phyloP scores from a whole-genome alignment of 2,329 filamentous ascomycete species.

The Botrytis hyacinthi region DNA sequence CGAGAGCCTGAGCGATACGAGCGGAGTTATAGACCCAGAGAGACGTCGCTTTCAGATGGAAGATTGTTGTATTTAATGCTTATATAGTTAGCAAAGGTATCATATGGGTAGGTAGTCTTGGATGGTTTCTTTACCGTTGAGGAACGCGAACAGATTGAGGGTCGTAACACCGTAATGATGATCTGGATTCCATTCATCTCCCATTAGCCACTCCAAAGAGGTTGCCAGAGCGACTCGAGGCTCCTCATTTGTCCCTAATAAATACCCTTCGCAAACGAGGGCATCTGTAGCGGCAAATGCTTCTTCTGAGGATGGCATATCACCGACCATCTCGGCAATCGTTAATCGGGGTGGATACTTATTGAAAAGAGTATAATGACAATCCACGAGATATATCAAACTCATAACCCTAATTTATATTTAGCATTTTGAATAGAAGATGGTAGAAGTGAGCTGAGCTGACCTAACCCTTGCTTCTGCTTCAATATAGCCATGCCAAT shows the following conservation, averaged over 20 bases:
- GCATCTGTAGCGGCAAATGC: constrained; percentile 8
- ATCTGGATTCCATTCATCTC: neutral
- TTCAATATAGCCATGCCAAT: constrained; percentile 1
- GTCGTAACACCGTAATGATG: constrained; percentile 3
- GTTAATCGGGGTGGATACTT: neutral
- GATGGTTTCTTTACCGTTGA: neutral
- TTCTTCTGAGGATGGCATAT: constrained; percentile 14
- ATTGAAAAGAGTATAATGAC: neutral
- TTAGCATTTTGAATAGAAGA: neutral
- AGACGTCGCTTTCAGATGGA: neutral
- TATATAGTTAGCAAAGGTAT: neutral
- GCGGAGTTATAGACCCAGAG: neutral
- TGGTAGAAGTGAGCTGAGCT: neutral
- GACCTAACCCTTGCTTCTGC: constrained; percentile 10
- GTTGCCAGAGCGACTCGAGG: neutral
- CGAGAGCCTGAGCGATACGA: neutral
- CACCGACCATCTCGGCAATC: neutral
- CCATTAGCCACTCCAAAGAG: neutral
- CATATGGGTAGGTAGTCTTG: neutral
- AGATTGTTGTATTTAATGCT: neutral
- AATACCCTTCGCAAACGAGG: constrained; percentile 6
- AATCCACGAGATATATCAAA: constrained; percentile 8
- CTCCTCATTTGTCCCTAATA: neutral
- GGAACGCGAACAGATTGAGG: neutral
- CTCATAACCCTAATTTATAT: neutral